phyloP scores from a whole-genome alignment of 495 filamentous ascomycete genomes.

The Trichoderma asperelloides region DNA sequence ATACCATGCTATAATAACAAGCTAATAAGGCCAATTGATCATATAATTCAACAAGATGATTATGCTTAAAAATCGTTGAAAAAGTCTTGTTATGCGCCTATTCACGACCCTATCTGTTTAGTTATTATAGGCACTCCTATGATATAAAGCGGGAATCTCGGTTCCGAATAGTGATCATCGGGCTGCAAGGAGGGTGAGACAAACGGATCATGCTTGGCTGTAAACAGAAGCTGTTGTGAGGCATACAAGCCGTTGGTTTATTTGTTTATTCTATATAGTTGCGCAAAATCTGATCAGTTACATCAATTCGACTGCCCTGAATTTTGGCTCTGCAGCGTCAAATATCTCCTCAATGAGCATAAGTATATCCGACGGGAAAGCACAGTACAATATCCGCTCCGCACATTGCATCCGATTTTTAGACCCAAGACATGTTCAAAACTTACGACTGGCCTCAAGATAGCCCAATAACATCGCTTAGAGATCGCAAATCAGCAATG shows the following conservation, averaged over 20 bases:
- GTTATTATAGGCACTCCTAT: neutral
- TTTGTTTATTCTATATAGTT: neutral
- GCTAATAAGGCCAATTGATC: too few relatives aligned
- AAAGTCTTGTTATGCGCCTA: neutral
- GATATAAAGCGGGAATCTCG: neutral
- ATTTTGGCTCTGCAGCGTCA: too few relatives aligned
- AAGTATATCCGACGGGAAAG: neutral
- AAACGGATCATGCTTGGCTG: neutral
- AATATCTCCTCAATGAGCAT: neutral
- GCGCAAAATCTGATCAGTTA: neutral
- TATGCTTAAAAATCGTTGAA: neutral
- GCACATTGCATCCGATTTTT: neutral
- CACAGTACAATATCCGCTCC: neutral
- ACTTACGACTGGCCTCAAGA: neutral
- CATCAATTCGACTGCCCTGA: neutral
- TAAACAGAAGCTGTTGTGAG: neutral
- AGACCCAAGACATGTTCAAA: neutral
- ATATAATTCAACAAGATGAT: too few relatives aligned
- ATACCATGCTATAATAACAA: too few relatives aligned
- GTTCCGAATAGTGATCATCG: neutral
- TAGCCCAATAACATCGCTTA: neutral
- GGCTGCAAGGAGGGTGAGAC: neutral
- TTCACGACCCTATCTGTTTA: neutral
- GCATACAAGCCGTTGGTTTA: neutral
- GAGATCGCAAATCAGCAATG: neutral